Base-by-base conservation (phyloP, 495 filamentous ascomycete genomes). In the Penicillium coprophilum region DNA sequence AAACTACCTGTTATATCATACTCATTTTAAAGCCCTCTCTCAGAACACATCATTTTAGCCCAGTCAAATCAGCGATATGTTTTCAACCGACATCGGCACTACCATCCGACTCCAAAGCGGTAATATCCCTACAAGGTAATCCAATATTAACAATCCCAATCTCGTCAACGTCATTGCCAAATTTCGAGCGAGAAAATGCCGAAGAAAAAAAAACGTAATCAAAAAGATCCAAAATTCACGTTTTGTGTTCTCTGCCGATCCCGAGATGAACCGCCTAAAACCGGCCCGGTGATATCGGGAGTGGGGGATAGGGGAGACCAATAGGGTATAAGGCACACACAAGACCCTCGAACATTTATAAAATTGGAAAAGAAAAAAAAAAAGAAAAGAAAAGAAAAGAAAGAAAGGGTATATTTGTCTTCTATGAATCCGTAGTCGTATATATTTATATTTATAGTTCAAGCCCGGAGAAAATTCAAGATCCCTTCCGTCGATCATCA, bases 381-480 rank as follows among this genome's bases (percentile, higher is more conserved):
- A 52, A 32, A 41, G 24, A 44, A 55, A 41, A 31, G 38, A 55
- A 57, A 45, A 27, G 43, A 49, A 55, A 62, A 61, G 66, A 57
- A 45, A 27, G 43, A 49, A 55, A 62, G 63, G 66, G 63, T 69
- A 69, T 69, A 69, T 64, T 69, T 64, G 50, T 46, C 54, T 48
- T 59, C 45, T 54, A 27, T 47, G 17, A 28, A 50, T 38, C 10
- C 21, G 20, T 56, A 53, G 45, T 31, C 39, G 41, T 52, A 46
- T 47, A 2, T 13, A 6, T 27, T 27, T 50, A 11, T 50, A 24
- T 49, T 39, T 50, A 24, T 41, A 40, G 23, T 45, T 49, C 19
- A 50, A 39, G 21, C 31, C 23, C 40, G 17, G 15, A 28, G 28
- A 30, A 28, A 46, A 20, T n/a, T 66, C 54, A 66, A 46, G 57